phyloP scores from a whole-genome alignment of 352 stramenopile species.

The Phytophthora hybrid region DNA sequence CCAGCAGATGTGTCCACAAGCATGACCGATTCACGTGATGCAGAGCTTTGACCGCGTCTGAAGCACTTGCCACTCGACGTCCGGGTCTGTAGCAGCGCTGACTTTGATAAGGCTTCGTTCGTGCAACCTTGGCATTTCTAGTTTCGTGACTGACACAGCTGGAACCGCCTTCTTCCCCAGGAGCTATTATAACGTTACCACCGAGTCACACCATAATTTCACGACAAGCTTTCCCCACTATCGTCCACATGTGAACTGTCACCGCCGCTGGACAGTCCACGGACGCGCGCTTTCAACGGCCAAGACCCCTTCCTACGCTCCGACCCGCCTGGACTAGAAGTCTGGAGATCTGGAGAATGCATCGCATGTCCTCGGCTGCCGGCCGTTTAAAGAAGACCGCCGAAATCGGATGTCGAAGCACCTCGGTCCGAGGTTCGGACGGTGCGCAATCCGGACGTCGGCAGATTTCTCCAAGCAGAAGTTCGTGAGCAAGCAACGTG shows the following conservation, averaged over 20 bases:
- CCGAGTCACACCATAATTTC: too few relatives aligned
- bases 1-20: too few relatives aligned
- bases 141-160: too few relatives aligned
- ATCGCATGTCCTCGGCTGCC: neutral
- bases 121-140: too few relatives aligned
- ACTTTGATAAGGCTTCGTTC: too few relatives aligned
- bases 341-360: conserved; percentile 14
- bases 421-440: conserved; percentile 3
- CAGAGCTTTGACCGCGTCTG: too few relatives aligned
- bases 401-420: conserved; percentile 36
- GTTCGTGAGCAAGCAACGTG: conserved; percentile 34
- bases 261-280: neutral
- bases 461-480: conserved; percentile 28
- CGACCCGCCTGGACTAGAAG: conserved; percentile 19
- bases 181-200: too few relatives aligned
- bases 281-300: neutral
- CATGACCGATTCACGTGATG: too few relatives aligned
- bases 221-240: too few relatives aligned
- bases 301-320: neutral
- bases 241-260: neutral
- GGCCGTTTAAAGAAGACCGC: conserved; percentile 34
- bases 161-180: too few relatives aligned
- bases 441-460: conserved; percentile 17
- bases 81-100: too few relatives aligned
- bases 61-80: too few relatives aligned